Percentiles rank a stretch among this genome's conserved stretches.
These are phyloP conservation scores for Gonapodya prolifera DNA, from an alignment of 192 early-diverging fungal species.

Conservation along the genomic window DNA sequence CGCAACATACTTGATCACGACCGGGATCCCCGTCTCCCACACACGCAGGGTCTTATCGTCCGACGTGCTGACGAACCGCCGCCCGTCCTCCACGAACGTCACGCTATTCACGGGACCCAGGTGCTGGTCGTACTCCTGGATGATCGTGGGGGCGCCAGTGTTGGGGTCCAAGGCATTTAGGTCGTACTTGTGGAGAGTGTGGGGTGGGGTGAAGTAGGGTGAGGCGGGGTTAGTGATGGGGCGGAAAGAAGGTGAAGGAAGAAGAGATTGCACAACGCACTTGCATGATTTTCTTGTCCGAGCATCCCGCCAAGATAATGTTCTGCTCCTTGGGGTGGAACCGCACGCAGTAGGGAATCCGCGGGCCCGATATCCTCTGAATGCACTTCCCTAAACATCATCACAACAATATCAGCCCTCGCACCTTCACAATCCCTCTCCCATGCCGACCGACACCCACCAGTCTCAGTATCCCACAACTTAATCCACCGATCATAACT, in stretches of 20 bases:
- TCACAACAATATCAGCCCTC: too few species aligned
- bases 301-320: slow-evolving; percentile 79
- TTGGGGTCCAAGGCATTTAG: slow-evolving; percentile 83
- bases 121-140: slow-evolving; percentile 96
- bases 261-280: too few species aligned
- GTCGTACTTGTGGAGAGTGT: too few species aligned
- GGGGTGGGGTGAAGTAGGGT: too few species aligned
- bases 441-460: too few species aligned
- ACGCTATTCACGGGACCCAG: slow-evolving; percentile 91
- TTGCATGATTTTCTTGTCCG: slow-evolving; percentile 85
- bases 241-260: too few species aligned
- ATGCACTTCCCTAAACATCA: too few species aligned
- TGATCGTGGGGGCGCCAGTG: slow-evolving; percentile 65
- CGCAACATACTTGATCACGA: slow-evolving; percentile 94
- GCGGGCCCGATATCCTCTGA: too few species aligned
- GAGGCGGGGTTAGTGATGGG: too few species aligned
- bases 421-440: too few species aligned
- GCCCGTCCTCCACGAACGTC: slow-evolving; percentile 89
- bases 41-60: slow-evolving; percentile 95
- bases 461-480: slow-evolving; percentile 98
- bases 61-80: slow-evolving; percentile 87
- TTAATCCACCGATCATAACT: slow-evolving; percentile 89
- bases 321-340: slow-evolving; percentile 91
- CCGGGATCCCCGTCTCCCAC: slow-evolving; percentile 98
- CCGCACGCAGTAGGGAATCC: slow-evolving; percentile 74